phyloP scores from a whole-genome alignment of 306 rosid genomes.

The Chamaecrista fasciculata region DNA sequence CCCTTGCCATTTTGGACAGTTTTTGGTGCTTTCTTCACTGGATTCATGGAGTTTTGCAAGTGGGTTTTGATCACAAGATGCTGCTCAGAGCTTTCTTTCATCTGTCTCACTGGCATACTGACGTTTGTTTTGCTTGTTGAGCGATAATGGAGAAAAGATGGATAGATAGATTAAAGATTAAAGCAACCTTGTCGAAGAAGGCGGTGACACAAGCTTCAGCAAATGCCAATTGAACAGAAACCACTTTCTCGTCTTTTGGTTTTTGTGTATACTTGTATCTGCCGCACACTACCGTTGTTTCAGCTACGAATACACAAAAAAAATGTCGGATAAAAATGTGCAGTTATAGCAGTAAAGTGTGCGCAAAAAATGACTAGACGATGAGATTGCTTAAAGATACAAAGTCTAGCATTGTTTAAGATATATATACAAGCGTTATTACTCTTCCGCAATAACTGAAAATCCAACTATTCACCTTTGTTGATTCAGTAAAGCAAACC shows the following conservation, averaged over 20 bases:
- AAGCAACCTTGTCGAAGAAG: slow-evolving; percentile 30
- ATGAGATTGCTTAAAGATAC: slow-evolving; percentile 42
- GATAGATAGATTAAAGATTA: too few relatives aligned
- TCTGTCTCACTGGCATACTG: slow-evolving; percentile 88
- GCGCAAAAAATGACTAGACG: slow-evolving; percentile 35
- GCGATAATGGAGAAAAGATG: slow-evolving; percentile 24
- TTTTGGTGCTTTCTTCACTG: slow-evolving; percentile 58
- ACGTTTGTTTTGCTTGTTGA: slow-evolving; percentile 16
- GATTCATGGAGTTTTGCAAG: slow-evolving; percentile 64
- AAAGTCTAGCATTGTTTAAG: slow-evolving; percentile 38
- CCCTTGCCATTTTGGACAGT: slow-evolving; percentile 80
- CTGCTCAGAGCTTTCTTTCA: slow-evolving; percentile 94
- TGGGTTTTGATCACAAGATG: slow-evolving; percentile 90
- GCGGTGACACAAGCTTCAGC: slow-evolving; percentile 33
- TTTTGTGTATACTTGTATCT: slow-evolving; percentile 27
- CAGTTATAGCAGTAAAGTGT: slow-evolving; percentile 25
- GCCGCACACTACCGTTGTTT: slow-evolving; percentile 40
- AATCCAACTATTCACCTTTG: slow-evolving; percentile 29
- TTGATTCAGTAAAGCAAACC: slow-evolving; percentile 28
- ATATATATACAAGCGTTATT: slow-evolving; percentile 42
- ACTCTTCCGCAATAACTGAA: slow-evolving; percentile 38
- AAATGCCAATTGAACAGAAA: slow-evolving; percentile 32
- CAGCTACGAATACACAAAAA: slow-evolving; percentile 36
- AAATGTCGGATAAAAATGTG: slow-evolving; percentile 49
- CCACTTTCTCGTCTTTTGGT: slow-evolving; percentile 27